These are phyloP conservation scores for Solanum piurae DNA, from an alignment of 257 asterid species.

Conservation along the genomic window DNA sequence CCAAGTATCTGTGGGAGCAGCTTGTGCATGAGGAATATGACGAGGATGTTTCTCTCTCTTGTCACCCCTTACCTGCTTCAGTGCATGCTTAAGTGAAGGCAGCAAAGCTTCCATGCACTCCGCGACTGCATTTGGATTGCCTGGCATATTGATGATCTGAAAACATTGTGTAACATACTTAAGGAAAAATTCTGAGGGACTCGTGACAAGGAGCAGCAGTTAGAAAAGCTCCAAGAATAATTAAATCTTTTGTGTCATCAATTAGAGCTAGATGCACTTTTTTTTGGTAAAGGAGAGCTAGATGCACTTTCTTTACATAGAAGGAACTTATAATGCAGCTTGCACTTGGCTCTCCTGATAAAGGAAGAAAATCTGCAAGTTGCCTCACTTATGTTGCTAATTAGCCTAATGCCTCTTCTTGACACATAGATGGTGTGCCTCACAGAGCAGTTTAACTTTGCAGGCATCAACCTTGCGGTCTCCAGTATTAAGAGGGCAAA, in stretches of 20 bases:
- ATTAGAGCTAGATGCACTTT: background rate
- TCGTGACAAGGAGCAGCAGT: background rate
- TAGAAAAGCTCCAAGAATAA: background rate
- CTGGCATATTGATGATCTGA: conserved; percentile 97
- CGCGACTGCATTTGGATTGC: conserved; percentile 93
- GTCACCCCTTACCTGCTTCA: conserved; percentile 59
- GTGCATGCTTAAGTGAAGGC: conserved; percentile 92
- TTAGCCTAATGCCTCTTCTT: background rate
- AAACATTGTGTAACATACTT: background rate
- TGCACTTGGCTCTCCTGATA: background rate
- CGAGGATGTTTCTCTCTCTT: conserved; percentile 43
- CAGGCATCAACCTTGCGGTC: background rate
- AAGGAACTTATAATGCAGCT: background rate
- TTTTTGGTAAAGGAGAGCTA: background rate
- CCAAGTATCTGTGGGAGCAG: conserved; percentile 32
- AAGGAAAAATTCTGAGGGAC: background rate
- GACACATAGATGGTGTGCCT: background rate
- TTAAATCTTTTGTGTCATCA: background rate
- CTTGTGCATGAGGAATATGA: conserved; percentile 31
- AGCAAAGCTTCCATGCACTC: conserved; percentile 90
- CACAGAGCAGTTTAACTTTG: background rate
- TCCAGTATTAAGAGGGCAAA: background rate
- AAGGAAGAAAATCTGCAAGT: background rate
- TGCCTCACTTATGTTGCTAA: background rate
- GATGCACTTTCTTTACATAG: background rate